These are phyloP conservation scores for Colletotrichum acutatum DNA, from an alignment of 2,329 filamentous ascomycete genomes.

Conservation along the genomic window DNA sequence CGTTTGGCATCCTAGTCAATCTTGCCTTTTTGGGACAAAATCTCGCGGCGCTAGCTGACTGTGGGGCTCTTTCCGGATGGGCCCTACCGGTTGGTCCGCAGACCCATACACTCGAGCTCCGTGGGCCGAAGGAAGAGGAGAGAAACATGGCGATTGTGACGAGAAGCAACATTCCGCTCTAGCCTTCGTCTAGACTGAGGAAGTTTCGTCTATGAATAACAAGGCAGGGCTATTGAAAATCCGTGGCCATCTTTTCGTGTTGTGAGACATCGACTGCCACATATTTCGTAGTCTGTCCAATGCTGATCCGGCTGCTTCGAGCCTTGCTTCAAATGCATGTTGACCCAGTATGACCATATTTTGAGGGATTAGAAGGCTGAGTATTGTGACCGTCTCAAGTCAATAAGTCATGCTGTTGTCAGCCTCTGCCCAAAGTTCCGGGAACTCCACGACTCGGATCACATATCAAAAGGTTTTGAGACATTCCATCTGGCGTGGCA, in stretches of 20 bases:
- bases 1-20: background rate
- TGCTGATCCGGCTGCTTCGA: background rate
- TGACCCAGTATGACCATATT: no score
- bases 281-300: background rate
- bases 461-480: no score
- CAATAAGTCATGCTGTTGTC: no score
- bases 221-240: background rate
- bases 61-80: background rate
- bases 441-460: no score
- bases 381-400: no score
- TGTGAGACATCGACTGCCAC: background rate
- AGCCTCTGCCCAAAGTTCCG: no score
- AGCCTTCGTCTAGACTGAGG: background rate
- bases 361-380: no score
- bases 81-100: background rate
- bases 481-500: background rate
- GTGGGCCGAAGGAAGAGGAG: background rate
- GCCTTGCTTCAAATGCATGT: background rate
- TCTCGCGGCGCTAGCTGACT: conserved; percentile 4
- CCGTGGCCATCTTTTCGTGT: fast-evolving
- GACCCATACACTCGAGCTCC: background rate
- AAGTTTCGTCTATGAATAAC: background rate
- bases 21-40: conserved; percentile 1
- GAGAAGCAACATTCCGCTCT: background rate
- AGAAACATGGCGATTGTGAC: background rate